These are phyloP conservation scores for Leccinum incarnatum DNA, from an alignment of 768 basidiomycete genomes.

Conservation along the genomic window DNA sequence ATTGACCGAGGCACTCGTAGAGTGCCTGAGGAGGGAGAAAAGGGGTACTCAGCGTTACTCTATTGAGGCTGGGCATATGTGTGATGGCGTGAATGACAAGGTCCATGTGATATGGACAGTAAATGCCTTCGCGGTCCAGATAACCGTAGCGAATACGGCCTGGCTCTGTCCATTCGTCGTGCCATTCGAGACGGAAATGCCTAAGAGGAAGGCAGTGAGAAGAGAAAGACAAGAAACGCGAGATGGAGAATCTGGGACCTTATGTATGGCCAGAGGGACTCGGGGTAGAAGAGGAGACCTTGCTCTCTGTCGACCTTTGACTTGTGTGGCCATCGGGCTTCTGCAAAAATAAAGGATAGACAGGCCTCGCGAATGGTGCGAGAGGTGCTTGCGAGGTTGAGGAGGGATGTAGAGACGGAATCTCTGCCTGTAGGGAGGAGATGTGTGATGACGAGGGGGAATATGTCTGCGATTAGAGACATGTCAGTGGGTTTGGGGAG, in stretches of 20 bases:
- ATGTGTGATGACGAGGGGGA: constrained; percentile 32
- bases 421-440: constrained; percentile 11
- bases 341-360: constrained; percentile 32
- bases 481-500: constrained; percentile 11
- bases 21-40: constrained; percentile 32
- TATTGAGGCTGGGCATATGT: constrained; percentile 31
- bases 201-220: constrained; percentile 11
- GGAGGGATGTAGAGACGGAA: constrained; percentile 13
- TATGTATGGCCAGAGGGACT: constrained; percentile 29
- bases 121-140: constrained; percentile 33
- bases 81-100: constrained; percentile 24
- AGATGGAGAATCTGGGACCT: constrained; percentile 16
- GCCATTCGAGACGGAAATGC: constrained; percentile 34
- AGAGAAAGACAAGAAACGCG: background rate
- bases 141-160: constrained; percentile 33
- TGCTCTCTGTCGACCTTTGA: constrained; percentile 23
- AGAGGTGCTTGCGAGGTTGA: constrained; percentile 24
- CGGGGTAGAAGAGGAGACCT: constrained; percentile 31
- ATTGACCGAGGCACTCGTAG: constrained; percentile 29
- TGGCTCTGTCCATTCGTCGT: constrained; percentile 37
- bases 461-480: constrained; percentile 35
- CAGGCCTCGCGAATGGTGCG: constrained; percentile 29
- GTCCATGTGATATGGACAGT: constrained; percentile 29
- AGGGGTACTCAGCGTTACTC: constrained; percentile 29
- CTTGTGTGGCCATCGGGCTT: constrained; percentile 34